These are phyloP conservation scores for Agaricus bisporus DNA, from an alignment of 768 basidiomycete species.

Conservation along the genomic window DNA sequence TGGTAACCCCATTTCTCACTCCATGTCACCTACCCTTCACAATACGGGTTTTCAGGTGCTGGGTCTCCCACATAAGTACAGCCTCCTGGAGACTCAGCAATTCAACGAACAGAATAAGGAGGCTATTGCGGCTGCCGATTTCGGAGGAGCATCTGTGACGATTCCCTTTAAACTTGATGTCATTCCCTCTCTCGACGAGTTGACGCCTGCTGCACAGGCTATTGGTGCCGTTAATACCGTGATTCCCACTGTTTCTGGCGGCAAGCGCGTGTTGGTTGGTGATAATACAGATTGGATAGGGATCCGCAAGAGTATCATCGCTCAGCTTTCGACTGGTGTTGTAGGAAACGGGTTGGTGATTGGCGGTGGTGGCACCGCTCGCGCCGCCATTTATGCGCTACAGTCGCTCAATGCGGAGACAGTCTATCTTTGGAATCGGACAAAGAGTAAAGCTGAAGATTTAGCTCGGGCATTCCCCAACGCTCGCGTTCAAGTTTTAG, in stretches of 20 bases:
- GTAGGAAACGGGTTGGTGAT: conserved; percentile 70
- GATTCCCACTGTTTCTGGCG: conserved; percentile 35
- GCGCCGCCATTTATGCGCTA: conserved; percentile 91
- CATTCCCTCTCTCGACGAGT: conserved; percentile 71
- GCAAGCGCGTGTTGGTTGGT: conserved; percentile 53
- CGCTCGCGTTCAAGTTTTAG: conserved; percentile 53
- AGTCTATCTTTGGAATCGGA: conserved; percentile 90
- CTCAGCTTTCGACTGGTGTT: conserved; percentile 31
- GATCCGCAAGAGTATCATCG: conserved; percentile 54
- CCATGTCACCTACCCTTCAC: conserved; percentile 90
- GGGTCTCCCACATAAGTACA: conserved; percentile 81
- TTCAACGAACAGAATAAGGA: conserved; percentile 63
- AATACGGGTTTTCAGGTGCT: conserved; percentile 80
- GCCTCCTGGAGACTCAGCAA: conserved; percentile 63
- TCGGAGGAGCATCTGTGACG: conserved; percentile 95
- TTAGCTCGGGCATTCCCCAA: conserved; percentile 65
- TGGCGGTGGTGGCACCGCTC: conserved; percentile 92
- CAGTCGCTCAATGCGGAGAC: conserved; percentile 56
- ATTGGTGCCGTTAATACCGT: conserved; percentile 98
- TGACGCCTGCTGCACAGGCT: conserved; percentile 74
- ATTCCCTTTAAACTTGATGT: conserved; percentile 94
- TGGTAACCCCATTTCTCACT: conserved; percentile 82
- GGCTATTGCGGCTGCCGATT: conserved; percentile 58
- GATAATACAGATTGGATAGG: conserved; percentile 98
- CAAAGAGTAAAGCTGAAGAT: conserved; percentile 61